Evolutionary conservation across 2,329 filamentous ascomycete species (phyloP).

Genomic region (Claviceps sp.): DNA sequence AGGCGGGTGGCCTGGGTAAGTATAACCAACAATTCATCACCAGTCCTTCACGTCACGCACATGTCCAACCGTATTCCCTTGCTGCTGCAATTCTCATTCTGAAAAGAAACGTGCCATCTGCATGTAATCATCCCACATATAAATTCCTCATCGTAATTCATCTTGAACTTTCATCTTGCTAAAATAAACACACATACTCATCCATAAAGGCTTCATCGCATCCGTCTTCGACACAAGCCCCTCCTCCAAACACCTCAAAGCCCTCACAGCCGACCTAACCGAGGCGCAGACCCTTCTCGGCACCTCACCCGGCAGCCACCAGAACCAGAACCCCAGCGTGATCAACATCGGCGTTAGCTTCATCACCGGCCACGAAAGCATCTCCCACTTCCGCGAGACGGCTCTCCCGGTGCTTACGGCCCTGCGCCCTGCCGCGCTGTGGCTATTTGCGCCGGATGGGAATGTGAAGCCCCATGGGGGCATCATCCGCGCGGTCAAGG

Average conservation of each 20-base stretch:
- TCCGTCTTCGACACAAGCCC: slow-evolving; percentile 17
- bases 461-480: slow-evolving; percentile 23
- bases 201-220: slow-evolving; percentile 18
- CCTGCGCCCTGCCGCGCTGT: slow-evolving; percentile 45
- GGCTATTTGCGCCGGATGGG: slow-evolving; percentile 50
- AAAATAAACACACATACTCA: no score
- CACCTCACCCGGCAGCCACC: background rate
- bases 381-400: slow-evolving; percentile 26
- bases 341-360: slow-evolving; percentile 45
- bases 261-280: slow-evolving; percentile 19
- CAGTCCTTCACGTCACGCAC: no score
- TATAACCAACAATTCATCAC: no score
- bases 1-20: slow-evolving; percentile 25
- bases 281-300: slow-evolving; percentile 17
- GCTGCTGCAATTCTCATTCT: background rate
- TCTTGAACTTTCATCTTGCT: no score
- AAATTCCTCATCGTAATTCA: no score
- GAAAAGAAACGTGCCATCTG: background rate
- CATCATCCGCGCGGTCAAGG: slow-evolving; percentile 24
- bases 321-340: slow-evolving; percentile 17
- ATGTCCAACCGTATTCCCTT: no score
- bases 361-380: slow-evolving; percentile 37
- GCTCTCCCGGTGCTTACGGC: slow-evolving; percentile 36
- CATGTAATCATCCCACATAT: background rate
- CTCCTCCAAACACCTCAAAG: slow-evolving; percentile 18